Percentiles rank a stretch among this genome's conserved stretches.
Conservation (phyloP, 164 flowering plant species). For the Berberis vulgaris region DNA sequence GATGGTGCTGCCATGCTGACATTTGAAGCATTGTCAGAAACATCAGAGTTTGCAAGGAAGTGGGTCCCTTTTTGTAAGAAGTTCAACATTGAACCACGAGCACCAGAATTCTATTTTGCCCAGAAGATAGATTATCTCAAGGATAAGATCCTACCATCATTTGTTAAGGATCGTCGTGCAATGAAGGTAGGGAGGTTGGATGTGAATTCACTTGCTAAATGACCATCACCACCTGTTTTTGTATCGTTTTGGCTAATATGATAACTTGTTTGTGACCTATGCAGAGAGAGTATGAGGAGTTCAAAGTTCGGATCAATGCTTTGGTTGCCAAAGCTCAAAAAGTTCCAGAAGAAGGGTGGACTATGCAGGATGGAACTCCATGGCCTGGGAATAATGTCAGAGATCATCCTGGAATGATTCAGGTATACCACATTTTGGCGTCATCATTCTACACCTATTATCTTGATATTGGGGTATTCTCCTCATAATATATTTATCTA, state of each 20-base stretch:
- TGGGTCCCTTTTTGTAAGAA: constrained; percentile 78
- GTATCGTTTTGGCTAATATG: background rate
- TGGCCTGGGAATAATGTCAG: constrained; percentile 80
- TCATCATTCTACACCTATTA: background rate
- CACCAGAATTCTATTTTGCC: constrained; percentile 59
- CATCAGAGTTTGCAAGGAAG: constrained; percentile 61
- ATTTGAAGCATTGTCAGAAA: constrained; percentile 65
- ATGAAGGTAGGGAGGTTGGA: constrained; percentile 41
- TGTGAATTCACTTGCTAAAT: background rate
- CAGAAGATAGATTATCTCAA: constrained; percentile 61
- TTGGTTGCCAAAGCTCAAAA: constrained; percentile 64
- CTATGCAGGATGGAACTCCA: constrained; percentile 72
- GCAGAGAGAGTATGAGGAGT: constrained; percentile 76
- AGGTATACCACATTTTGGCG: constrained; percentile 24
- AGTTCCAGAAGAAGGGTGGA: constrained; percentile 78
- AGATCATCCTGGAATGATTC: constrained; percentile 89
- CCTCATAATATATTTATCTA: background rate
- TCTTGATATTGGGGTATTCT: background rate
- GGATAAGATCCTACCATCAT: constrained; percentile 53
- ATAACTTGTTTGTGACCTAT: background rate
- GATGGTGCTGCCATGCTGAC: constrained; percentile 78
- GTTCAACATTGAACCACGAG: constrained; percentile 62
- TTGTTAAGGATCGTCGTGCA: constrained; percentile 63
- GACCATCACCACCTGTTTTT: background rate
- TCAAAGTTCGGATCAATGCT: constrained; percentile 66